phyloP scores from a whole-genome alignment of 2,329 filamentous ascomycete genomes.

The Alternaria sp. region DNA sequence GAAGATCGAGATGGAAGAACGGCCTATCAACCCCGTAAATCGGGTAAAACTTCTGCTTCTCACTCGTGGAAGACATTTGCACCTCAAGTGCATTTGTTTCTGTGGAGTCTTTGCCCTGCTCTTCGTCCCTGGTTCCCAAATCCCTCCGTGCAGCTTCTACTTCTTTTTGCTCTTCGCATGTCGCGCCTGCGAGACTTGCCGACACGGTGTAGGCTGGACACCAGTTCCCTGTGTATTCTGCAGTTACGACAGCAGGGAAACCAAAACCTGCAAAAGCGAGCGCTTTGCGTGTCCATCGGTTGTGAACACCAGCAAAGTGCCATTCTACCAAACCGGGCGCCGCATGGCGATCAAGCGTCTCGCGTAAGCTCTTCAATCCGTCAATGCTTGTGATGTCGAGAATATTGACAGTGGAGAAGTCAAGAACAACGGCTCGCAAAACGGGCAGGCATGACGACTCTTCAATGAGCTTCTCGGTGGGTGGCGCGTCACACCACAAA shows the following conservation, averaged over 20 bases:
- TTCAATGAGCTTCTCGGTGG: conserved; percentile 34
- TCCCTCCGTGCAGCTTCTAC: conserved; percentile 2
- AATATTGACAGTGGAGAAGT: conserved; percentile 63
- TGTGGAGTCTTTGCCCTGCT: not conserved
- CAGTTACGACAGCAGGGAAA: conserved; percentile 36
- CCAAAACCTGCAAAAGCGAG: conserved; percentile 63
- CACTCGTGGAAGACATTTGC: not conserved
- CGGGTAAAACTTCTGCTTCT: conserved; percentile 1
- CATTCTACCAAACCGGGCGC: conserved; percentile 46
- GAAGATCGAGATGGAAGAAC: conserved; percentile 39
- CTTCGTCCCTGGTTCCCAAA: conserved; percentile 11
- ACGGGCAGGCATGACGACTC: conserved; percentile 47
- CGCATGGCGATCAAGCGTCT: conserved; percentile 61
- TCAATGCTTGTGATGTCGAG: conserved; percentile 64
- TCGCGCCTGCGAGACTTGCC: conserved; percentile 18
- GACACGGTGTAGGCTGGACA: conserved; percentile 33
- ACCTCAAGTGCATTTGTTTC: not conserved
- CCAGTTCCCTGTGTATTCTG: conserved; percentile 20
- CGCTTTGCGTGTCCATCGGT: conserved; percentile 64
- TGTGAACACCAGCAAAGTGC: conserved; percentile 60
- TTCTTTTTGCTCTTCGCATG: conserved; percentile 21
- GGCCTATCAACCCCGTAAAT: conserved; percentile 33
- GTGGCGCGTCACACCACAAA: conserved; percentile 61
- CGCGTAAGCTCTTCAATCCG: conserved; percentile 61
- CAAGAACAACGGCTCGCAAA: conserved; percentile 62